Evolutionary conservation across 495 filamentous ascomycete genomes (phyloP).

Genomic region (Aspergillus leporis): DNA sequence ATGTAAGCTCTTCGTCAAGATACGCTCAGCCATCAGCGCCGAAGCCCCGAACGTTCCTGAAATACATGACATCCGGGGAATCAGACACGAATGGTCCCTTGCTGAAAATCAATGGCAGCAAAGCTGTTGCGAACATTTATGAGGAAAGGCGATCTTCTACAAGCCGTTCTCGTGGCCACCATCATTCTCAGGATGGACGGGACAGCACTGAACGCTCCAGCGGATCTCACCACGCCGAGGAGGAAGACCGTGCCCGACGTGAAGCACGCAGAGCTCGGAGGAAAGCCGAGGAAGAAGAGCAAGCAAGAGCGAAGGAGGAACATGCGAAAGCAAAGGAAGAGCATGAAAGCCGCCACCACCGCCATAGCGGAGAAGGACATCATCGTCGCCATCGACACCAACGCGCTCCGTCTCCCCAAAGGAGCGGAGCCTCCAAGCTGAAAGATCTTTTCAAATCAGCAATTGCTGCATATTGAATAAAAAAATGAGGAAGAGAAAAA

Average conservation of each 20-base stretch:
- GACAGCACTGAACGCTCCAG: slow-evolving; percentile 31
- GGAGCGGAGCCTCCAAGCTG: slow-evolving; percentile 33
- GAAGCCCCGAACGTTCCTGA: slow-evolving; percentile 36
- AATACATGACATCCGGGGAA: slow-evolving; percentile 42
- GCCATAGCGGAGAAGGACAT: slow-evolving; percentile 25
- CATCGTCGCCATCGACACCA: slow-evolving; percentile 34
- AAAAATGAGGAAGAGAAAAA: background rate
- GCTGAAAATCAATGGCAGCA: slow-evolving; percentile 37
- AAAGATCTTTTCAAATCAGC: slow-evolving; percentile 39
- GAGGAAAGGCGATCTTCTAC: slow-evolving; percentile 35
- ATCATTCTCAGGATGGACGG: slow-evolving; percentile 32
- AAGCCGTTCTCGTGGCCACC: slow-evolving; percentile 34
- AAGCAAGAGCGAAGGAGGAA: slow-evolving; percentile 12
- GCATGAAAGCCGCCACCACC: slow-evolving; percentile 25
- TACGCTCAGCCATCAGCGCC: slow-evolving; percentile 25
- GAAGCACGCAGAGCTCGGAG: slow-evolving; percentile 18
- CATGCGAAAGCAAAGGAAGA: slow-evolving; percentile 17
- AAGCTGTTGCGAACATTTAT: slow-evolving; percentile 28
- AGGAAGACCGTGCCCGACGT: slow-evolving; percentile 17
- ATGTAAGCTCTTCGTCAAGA: slow-evolving; percentile 31
- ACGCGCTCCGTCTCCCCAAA: slow-evolving; percentile 36
- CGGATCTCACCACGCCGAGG: slow-evolving; percentile 26
- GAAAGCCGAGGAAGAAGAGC: slow-evolving; percentile 13
- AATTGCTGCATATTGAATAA: slow-evolving; percentile 34
- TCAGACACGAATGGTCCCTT: slow-evolving; percentile 37